Conservation (phyloP, 2,329 filamentous ascomycete genomes). For the Karstenula rhodostoma region DNA sequence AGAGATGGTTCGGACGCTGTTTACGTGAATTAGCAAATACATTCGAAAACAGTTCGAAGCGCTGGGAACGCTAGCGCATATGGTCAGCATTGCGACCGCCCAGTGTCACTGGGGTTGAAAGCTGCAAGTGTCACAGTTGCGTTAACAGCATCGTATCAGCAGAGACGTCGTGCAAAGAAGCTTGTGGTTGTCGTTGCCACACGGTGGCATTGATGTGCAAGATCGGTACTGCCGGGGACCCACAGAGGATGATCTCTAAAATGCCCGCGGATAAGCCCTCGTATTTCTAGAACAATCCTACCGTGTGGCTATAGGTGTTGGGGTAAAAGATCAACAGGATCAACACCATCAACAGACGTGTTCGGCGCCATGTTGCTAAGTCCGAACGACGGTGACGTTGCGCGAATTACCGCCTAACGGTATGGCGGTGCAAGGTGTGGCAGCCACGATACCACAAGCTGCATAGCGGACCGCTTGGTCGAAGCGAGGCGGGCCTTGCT, state of each 20-base stretch:
- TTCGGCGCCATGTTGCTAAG: neutral
- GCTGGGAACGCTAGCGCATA: neutral
- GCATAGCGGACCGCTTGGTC: neutral
- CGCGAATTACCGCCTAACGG: conserved; percentile 10
- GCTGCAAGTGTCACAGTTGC: neutral
- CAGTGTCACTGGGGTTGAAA: neutral
- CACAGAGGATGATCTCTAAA: conserved; percentile 12
- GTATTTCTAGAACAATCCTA: neutral
- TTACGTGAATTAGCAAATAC: conserved; percentile 29
- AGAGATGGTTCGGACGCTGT: conserved; percentile 20
- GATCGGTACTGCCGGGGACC: conserved; percentile 10
- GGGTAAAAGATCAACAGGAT: conserved; percentile 2
- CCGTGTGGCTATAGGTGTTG: neutral
- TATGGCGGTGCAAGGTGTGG: conserved; percentile 14
- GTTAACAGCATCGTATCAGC: neutral
- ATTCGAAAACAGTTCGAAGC: conserved; percentile 14
- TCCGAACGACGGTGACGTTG: conserved; percentile 8
- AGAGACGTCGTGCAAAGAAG: neutral
- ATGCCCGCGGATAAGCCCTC: conserved; percentile 12
- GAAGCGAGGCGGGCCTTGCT: conserved; percentile 13
- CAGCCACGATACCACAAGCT: conserved; percentile 8
- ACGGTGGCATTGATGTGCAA: neutral
- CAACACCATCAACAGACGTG: neutral
- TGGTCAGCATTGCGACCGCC: neutral
- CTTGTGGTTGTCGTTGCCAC: neutral